Conservation (phyloP, 345 rosid genomes). For the Kandelia obovata region DNA sequence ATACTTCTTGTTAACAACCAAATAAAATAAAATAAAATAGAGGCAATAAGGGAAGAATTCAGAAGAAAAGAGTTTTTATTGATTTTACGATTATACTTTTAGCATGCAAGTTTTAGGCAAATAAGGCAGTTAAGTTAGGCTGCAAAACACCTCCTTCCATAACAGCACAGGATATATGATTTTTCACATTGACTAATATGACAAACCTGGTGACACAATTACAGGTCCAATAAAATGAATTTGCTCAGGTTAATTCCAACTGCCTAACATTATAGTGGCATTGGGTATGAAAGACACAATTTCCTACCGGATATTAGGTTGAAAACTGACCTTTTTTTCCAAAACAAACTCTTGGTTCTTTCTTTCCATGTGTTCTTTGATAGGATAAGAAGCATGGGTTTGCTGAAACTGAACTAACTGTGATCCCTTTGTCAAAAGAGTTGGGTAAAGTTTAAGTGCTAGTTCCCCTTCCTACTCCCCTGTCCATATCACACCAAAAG, state of each 20-base stretch:
- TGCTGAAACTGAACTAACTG: constrained; percentile 11
- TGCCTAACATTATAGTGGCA: neutral
- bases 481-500: no score
- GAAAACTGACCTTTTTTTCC: constrained; percentile 4
- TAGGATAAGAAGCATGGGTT: constrained; percentile 13
- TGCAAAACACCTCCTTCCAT: neutral
- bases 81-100: neutral
- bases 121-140: constrained; percentile 19
- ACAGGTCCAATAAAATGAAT: neutral
- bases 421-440: constrained; percentile 14
- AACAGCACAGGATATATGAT: neutral
- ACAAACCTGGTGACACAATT: neutral
- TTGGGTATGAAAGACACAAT: neutral
- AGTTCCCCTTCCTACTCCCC: no score
- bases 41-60: neutral
- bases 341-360: neutral
- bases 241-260: constrained; percentile 1
- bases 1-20: no score
- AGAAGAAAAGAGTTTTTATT: no score
- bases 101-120: constrained; percentile 5
- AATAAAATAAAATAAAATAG: neutral
- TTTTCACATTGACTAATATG: constrained; percentile 5
- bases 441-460: neutral
- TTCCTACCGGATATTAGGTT: neutral
- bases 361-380: neutral